A percentile compares a stretch with the other conserved stretches of the same genome.
Conservation (phyloP, 1,139 yeast genomes). For the Diutina pseudorugosa region DNA sequence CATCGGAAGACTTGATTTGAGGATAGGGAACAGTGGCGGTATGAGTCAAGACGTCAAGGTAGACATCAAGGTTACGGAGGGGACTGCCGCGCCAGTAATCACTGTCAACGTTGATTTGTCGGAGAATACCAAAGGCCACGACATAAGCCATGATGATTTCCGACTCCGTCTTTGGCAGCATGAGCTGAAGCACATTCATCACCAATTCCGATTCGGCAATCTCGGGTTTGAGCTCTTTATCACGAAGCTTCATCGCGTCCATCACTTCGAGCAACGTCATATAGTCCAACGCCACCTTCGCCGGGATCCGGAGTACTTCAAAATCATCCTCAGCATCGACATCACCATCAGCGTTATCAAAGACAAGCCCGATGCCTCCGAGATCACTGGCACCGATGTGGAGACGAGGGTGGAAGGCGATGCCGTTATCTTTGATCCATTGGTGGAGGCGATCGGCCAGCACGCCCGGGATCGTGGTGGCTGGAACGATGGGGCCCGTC, state of each 20-base stretch:
- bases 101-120: constrained; percentile 11
- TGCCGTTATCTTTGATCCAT: constrained; percentile 5
- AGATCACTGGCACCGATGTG: constrained; percentile 14
- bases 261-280: constrained; percentile 17
- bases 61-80: constrained; percentile 10
- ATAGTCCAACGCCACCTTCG: constrained; percentile 16
- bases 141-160: constrained; percentile 20
- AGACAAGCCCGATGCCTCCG: constrained; percentile 27
- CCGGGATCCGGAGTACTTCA: constrained; percentile 26
- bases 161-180: constrained; percentile 18
- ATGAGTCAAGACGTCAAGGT: constrained; percentile 16
- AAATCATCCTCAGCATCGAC: constrained; percentile 8
- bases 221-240: constrained; percentile 8
- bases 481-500: background rate
- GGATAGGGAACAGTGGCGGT: constrained; percentile 10
- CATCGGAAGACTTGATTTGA: constrained; percentile 9
- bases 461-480: background rate
- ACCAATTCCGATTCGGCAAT: constrained; percentile 11
- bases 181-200: constrained; percentile 12
- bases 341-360: constrained; percentile 6
- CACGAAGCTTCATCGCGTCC: constrained; percentile 12
- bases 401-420: constrained; percentile 10
- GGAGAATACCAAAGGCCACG: background rate
- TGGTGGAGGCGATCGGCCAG: background rate
- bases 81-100: constrained; percentile 8